A percentile compares a stretch with the other conserved stretches of the same genome.
These are phyloP conservation scores for Afroboletus lepidellus DNA, from an alignment of 1,284 basidiomycete genomes.

Conservation along the genomic window DNA sequence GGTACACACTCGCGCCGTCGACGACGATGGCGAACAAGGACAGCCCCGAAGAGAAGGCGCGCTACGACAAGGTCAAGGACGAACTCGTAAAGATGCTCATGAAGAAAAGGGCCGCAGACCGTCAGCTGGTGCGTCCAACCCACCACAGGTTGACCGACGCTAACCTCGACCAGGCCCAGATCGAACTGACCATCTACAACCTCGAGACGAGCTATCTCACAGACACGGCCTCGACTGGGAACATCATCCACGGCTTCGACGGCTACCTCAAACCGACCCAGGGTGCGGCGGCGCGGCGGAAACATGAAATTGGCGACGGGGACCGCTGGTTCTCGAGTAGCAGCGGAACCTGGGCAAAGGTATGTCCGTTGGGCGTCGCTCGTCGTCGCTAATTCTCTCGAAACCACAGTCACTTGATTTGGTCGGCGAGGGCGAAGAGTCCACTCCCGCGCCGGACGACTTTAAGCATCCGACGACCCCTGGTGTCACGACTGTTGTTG, in stretches of 20 bases:
- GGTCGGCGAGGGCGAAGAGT: slow-evolving; percentile 69
- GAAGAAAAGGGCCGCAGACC: slow-evolving; percentile 70
- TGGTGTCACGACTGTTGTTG: slow-evolving; percentile 68
- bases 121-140: slow-evolving; percentile 57
- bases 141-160: background rate
- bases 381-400: slow-evolving; percentile 2
- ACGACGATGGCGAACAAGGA: slow-evolving; percentile 34
- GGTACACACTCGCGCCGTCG: background rate
- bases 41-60: slow-evolving; percentile 60
- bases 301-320: slow-evolving; percentile 70
- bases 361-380: slow-evolving; percentile 27
- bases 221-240: slow-evolving; percentile 76
- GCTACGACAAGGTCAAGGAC: slow-evolving; percentile 67
- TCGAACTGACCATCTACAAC: slow-evolving; percentile 73
- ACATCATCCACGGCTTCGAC: slow-evolving; percentile 82
- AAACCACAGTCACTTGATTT: slow-evolving; percentile 65
- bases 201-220: slow-evolving; percentile 70
- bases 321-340: slow-evolving; percentile 80
- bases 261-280: slow-evolving; percentile 75
- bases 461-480: slow-evolving; percentile 57
- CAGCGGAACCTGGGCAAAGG: slow-evolving; percentile 72
- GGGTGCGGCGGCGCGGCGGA: slow-evolving; percentile 55
- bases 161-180: slow-evolving; percentile 49
- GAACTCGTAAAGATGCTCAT: slow-evolving; percentile 68
- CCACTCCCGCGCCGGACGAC: slow-evolving; percentile 55